These are phyloP conservation scores for Populus hybrid DNA, from an alignment of 441 rosid genomes.

Conservation along the genomic window DNA sequence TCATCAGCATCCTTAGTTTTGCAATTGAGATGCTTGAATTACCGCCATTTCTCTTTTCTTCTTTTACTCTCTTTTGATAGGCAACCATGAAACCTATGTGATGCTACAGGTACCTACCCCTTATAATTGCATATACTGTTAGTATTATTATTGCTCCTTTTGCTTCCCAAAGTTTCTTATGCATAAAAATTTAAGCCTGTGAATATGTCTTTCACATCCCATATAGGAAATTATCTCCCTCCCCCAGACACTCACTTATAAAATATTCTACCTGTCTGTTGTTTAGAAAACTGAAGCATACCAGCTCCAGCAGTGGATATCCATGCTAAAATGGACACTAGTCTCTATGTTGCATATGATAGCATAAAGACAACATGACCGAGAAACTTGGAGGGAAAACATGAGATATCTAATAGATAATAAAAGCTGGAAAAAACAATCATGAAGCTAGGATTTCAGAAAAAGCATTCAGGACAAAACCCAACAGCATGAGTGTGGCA, in stretches of 20 bases:
- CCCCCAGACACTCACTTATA: background rate
- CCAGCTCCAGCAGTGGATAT: background rate
- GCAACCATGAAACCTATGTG: background rate
- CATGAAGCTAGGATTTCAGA: slow-evolving; percentile 6
- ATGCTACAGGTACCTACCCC: background rate
- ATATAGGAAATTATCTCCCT: background rate
- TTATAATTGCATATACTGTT: background rate
- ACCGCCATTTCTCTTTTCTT: background rate
- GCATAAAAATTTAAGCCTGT: background rate
- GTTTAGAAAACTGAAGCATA: background rate
- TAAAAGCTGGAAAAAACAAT: slow-evolving; percentile 20
- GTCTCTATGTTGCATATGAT: slow-evolving; percentile 7
- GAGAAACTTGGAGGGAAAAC: slow-evolving; percentile 4
- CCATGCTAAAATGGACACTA: slow-evolving; percentile 4
- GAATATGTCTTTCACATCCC: background rate
- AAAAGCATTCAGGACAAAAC: slow-evolving; percentile 9
- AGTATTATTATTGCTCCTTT: background rate
- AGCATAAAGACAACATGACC: slow-evolving; percentile 10
- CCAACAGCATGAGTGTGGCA: slow-evolving; percentile 9
- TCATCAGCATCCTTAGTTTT: background rate
- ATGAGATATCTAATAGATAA: slow-evolving; percentile 1
- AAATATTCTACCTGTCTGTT: background rate
- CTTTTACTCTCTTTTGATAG: background rate
- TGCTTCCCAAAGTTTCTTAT: background rate
- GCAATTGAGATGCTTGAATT: background rate